Conservation (phyloP, 225 moss, liverwort and hornwort species). For the Marchantia polymorpha region DNA sequence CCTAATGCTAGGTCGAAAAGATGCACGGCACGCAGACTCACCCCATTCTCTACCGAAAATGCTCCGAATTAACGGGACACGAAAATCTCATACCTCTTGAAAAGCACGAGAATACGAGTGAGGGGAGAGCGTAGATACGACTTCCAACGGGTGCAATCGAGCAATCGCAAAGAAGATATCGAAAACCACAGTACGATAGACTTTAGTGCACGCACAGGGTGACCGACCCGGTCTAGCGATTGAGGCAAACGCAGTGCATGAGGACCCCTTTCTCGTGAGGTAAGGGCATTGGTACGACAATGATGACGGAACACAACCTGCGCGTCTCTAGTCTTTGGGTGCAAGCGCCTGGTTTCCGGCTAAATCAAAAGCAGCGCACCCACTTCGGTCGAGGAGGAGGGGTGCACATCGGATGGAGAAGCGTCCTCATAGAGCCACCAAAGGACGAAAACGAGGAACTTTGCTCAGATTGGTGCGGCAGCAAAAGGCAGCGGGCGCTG, state of each 20-base stretch:
- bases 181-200: too few species aligned
- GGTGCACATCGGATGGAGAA: not conserved
- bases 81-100: not conserved
- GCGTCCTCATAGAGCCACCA: constrained; percentile 4
- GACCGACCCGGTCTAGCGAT: too few species aligned
- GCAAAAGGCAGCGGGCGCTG: not conserved
- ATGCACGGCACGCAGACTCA: not conserved
- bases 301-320: not conserved
- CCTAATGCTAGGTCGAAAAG: not conserved
- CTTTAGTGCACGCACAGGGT: too few species aligned
- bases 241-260: too few species aligned
- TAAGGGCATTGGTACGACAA: too few species aligned
- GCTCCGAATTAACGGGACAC: not conserved
- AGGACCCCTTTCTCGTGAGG: too few species aligned
- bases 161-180: too few species aligned
- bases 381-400: not conserved
- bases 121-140: not conserved
- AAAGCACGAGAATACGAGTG: not conserved
- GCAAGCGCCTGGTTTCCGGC: not conserved
- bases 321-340: not conserved
- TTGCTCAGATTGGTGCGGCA: not conserved
- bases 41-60: not conserved
- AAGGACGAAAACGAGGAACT: not conserved
- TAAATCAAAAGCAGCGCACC: not conserved
- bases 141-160: too few species aligned